Evolutionary conservation across 1,284 basidiomycete species (phyloP).

Genomic region (Singerocomus inundabilis): DNA sequence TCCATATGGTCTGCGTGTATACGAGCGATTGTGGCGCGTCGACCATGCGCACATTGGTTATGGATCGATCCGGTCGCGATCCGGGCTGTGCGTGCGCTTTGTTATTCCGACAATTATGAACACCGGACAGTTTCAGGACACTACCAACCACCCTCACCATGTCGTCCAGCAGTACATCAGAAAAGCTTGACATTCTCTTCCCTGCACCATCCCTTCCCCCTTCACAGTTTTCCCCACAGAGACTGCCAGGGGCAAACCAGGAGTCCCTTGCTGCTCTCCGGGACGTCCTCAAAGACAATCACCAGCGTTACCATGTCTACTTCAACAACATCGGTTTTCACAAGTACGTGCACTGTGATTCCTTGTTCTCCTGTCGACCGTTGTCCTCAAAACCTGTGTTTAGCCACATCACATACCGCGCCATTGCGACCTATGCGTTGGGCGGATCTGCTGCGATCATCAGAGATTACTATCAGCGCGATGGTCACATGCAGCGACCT

Average conservation of each 20-base stretch:
- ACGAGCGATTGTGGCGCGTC: no score
- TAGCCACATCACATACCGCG: conserved; percentile 46
- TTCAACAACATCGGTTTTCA: conserved; percentile 26
- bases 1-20: no score
- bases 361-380: no score
- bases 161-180: conserved; percentile 7
- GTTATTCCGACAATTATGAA: no score
- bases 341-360: conserved; percentile 18
- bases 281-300: conserved; percentile 29
- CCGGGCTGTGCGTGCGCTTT: no score
- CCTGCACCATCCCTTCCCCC: conserved; percentile 26
- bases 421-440: conserved; percentile 42
- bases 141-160: conserved; percentile 2
- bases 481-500: conserved; percentile 33
- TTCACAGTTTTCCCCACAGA: conserved; percentile 27
- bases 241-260: conserved; percentile 21
- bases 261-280: conserved; percentile 24
- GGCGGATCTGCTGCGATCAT: conserved; percentile 39
- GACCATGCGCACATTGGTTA: no score
- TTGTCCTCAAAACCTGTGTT: neutral
- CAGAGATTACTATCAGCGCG: conserved; percentile 37
- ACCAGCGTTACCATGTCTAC: conserved; percentile 28
- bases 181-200: conserved; percentile 24
- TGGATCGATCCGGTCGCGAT: no score
- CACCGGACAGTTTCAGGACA: neutral